phyloP scores from a whole-genome alignment of 2,329 filamentous ascomycete genomes.

The Akanthomyces uredinophilus region DNA sequence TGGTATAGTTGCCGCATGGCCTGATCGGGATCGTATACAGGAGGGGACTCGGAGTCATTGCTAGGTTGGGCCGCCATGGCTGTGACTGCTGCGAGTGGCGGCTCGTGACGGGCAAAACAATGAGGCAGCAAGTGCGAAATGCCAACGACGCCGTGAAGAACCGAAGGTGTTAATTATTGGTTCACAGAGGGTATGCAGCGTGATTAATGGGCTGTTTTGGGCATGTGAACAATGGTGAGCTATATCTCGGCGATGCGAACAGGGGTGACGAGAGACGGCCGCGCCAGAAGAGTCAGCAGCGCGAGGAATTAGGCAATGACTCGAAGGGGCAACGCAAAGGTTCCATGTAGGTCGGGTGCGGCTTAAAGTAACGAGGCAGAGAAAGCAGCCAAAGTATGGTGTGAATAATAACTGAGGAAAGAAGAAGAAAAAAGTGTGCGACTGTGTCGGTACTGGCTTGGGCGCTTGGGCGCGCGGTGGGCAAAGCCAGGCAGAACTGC shows the following conservation, averaged over 20 bases:
- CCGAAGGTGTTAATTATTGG: constrained; percentile 5
- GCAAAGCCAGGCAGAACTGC: constrained; percentile 9
- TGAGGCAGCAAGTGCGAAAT: neutral
- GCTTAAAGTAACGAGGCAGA: neutral
- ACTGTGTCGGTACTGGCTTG: neutral
- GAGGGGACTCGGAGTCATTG: neutral
- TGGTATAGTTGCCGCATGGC: constrained; percentile 1
- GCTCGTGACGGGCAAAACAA: neutral
- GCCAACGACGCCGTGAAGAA: neutral
- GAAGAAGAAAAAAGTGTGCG: neutral
- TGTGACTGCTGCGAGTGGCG: neutral
- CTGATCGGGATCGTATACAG: constrained; percentile 5
- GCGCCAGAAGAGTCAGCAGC: neutral
- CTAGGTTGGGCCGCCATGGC: constrained; percentile 10
- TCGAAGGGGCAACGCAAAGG: neutral
- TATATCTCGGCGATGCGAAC: constrained; percentile 2
- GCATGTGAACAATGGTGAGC: constrained; percentile 6
- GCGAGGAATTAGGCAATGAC: constrained; percentile 6
- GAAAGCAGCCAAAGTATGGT: neutral
- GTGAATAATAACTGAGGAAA: neutral
- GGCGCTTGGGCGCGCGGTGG: constrained; percentile 5
- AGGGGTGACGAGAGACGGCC: neutral
- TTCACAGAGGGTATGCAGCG: neutral
- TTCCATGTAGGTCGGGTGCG: neutral
- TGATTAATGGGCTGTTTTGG: constrained; percentile 12